phyloP scores from a whole-genome alignment of 2,329 filamentous ascomycete species.

The Neospermospora avenae region DNA sequence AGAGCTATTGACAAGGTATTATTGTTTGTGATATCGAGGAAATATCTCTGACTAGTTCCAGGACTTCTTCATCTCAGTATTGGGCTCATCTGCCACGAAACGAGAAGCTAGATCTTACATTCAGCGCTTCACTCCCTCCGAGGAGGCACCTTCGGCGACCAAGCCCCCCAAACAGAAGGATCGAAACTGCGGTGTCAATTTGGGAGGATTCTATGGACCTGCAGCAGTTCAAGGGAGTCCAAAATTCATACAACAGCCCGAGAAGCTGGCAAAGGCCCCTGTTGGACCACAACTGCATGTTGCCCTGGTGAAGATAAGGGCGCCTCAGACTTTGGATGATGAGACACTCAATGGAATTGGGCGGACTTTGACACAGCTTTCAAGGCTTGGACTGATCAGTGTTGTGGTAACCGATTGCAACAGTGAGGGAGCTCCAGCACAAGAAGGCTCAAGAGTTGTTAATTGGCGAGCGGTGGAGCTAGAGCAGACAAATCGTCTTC shows the following conservation, averaged over 20 bases:
- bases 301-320: constrained; percentile 80
- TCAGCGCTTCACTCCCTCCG: constrained; percentile 67
- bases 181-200: constrained; percentile 49
- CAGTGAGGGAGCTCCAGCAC: constrained; percentile 32
- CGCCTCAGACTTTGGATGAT: constrained; percentile 68
- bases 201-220: constrained; percentile 58
- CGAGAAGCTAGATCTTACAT: constrained; percentile 90
- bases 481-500: constrained; percentile 69
- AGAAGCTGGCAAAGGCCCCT: constrained; percentile 27
- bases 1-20: constrained; percentile 47
- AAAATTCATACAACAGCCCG: constrained; percentile 53
- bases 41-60: constrained; percentile 37
- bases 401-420: constrained; percentile 78
- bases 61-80: constrained; percentile 83
- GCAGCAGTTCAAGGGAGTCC: constrained; percentile 57
- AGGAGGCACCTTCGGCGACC: constrained; percentile 27
- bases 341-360: constrained; percentile 70
- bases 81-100: constrained; percentile 87
- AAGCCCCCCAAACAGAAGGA: not conserved
- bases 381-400: constrained; percentile 75
- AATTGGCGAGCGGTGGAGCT: constrained; percentile 45
- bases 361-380: constrained; percentile 79
- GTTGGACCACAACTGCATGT: constrained; percentile 56
- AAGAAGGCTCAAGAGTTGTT: not conserved
- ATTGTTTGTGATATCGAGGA: not conserved